These are phyloP conservation scores for Ascodesmis nigricans DNA, from an alignment of 495 filamentous ascomycete species.

Conservation along the genomic window DNA sequence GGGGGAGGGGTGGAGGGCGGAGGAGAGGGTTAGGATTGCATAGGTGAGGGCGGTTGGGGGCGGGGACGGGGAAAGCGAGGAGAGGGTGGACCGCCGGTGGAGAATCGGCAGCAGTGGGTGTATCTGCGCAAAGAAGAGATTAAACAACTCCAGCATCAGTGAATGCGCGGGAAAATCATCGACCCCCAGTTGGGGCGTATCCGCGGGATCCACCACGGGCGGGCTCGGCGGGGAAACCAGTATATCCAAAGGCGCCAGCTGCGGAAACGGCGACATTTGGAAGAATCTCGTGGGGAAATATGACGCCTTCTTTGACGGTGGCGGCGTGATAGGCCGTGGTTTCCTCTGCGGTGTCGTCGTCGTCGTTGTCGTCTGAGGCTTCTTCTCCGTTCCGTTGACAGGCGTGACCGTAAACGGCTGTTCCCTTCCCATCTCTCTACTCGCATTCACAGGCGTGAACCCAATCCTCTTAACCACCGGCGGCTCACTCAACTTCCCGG, in stretches of 20 bases:
- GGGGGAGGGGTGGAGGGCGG: slow-evolving; percentile 13
- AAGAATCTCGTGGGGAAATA: not conserved
- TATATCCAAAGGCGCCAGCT: not conserved
- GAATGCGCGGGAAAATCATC: slow-evolving; percentile 11
- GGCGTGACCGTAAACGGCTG: not conserved
- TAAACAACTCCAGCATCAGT: slow-evolving; percentile 11
- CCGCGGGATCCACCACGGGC: not conserved
- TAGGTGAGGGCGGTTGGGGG: slow-evolving; percentile 13
- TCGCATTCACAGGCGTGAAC: not conserved
- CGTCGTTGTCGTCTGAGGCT: not conserved
- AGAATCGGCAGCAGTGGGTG: slow-evolving; percentile 17
- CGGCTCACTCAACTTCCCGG: no score
- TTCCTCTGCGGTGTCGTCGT: not conserved
- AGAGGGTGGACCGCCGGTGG: slow-evolving; percentile 13
- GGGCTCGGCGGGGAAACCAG: not conserved
- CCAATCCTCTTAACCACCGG: no score
- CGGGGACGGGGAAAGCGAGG: slow-evolving; percentile 7
- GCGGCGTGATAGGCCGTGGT: not conserved
- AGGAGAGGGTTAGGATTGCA: slow-evolving; percentile 12
- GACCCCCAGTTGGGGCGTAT: not conserved
- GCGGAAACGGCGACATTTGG: not conserved
- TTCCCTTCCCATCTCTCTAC: not conserved
- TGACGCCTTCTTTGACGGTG: not conserved
- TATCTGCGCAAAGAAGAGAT: slow-evolving; percentile 16
- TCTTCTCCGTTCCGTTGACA: not conserved